Conservation (phyloP, 495 filamentous ascomycete genomes). For the Margaritispora aquatica region DNA sequence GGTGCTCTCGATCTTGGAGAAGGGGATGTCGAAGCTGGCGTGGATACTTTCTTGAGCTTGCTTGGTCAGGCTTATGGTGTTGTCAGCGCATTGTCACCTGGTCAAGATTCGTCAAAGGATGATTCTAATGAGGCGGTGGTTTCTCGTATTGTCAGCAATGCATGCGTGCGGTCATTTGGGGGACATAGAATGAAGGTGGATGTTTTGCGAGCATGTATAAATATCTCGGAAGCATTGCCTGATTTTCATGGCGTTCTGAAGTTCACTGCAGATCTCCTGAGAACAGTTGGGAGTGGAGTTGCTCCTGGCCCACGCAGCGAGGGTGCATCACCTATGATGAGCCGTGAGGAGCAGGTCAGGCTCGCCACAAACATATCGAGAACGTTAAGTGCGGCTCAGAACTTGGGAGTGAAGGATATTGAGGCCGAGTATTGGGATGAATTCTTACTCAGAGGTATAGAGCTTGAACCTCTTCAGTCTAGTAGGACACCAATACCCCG, state of each 20-base stretch:
- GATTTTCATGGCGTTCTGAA: conserved; percentile 83
- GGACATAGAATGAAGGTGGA: conserved; percentile 71
- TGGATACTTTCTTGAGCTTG: conserved; percentile 45
- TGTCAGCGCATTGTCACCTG: conserved; percentile 28
- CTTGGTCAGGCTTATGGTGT: conserved; percentile 45
- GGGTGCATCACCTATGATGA: conserved; percentile 56
- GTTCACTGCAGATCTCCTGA: conserved; percentile 77
- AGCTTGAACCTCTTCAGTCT: conserved; percentile 45
- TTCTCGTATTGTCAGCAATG: conserved; percentile 44
- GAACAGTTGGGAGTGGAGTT: conserved; percentile 73
- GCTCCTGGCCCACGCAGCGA: conserved; percentile 58
- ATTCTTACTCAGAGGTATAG: conserved; percentile 80
- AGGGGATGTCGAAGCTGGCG: conserved; percentile 68
- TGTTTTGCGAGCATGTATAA: conserved; percentile 76
- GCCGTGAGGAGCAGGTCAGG: conserved; percentile 77
- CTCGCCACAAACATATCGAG: conserved; percentile 77
- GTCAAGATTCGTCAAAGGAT: conserved; percentile 18
- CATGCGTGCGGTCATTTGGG: conserved; percentile 53
- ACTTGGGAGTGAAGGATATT: conserved; percentile 60
- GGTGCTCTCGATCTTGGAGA: conserved; percentile 67
- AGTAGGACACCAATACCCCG: conserved; percentile 61
- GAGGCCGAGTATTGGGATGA: conserved; percentile 94
- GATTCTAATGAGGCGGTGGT: conserved; percentile 45
- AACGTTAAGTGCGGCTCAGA: conserved; percentile 67
- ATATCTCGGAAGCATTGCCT: conserved; percentile 87